Evolutionary conservation across 2,329 filamentous ascomycete genomes (phyloP), one percentile per base, ranked within the genome.

Genomic region (Fusarium papillatum): DNA sequence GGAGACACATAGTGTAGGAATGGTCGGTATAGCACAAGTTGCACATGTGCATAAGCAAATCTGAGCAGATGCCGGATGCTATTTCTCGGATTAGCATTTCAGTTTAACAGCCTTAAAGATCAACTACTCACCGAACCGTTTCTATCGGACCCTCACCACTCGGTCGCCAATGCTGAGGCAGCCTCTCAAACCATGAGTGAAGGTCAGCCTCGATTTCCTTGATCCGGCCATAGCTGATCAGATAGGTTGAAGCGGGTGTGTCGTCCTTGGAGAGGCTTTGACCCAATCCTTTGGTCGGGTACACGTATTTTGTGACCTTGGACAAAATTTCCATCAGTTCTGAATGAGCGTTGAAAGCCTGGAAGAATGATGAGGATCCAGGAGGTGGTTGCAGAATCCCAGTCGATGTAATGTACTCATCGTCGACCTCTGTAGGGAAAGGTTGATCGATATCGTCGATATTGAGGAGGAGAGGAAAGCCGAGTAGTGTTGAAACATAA

Each of bases 1-100:
- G 92, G 91, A 10, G 94, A 95, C 19, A 95, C 92, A 77, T 96
- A 97, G 81, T 97, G 95, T 16, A 97, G 85, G 81, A 97, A 97
- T 0, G 95, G 95, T 22, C 95, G 88, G 80, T 97, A 97, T 3
- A 97, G 86, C 80, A 97, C 92, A 82, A 97, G 92, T 80, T 96
- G 95, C 7, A 95, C 93, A 79, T 96, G 94, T 3, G 93, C 94
- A 81, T 94, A 96, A n/a, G 93, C 91, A 83, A 97, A 93, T 41
- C 94, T 90, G 24, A 97, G 86, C 29, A 96, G 86, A 74, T 95
- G 95, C 71, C 95, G 94, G n/a, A 92, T 88, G 13, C 89, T 90
- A 64, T 57, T 19, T 19, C 22, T 5, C 11, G 3, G 7, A 43
- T 80, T 41, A 78, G 75, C 39, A 65, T 29, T 29, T 64, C 43